A percentile compares a stretch with the other conserved stretches of the same genome.
These are phyloP conservation scores for Starmera dryadoides DNA, from an alignment of 805 yeast genomes.

Conservation along the genomic window DNA sequence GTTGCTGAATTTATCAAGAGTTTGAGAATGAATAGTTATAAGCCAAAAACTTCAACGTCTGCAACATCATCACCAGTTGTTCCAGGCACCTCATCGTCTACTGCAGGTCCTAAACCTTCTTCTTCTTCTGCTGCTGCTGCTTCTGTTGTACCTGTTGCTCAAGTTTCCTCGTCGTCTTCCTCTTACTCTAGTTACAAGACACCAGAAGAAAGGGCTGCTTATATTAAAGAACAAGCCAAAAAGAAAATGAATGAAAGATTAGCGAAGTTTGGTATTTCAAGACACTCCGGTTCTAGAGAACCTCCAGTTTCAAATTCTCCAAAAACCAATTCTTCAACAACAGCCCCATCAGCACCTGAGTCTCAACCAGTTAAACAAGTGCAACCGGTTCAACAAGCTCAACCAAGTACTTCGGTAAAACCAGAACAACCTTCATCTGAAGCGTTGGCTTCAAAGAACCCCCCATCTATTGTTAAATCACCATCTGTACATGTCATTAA, in stretches of 20 bases:
- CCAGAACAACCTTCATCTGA: too few relatives aligned
- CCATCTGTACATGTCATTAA: slow-evolving; percentile 1
- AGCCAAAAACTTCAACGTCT: slow-evolving; percentile 1
- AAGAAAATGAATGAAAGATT: slow-evolving; percentile 80
- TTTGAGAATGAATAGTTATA: slow-evolving; percentile 28
- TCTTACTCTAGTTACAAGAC: slow-evolving; percentile 28
- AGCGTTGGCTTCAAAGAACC: slow-evolving; percentile 5
- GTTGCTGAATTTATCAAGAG: slow-evolving; percentile 57
- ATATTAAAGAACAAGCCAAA: slow-evolving; percentile 74
- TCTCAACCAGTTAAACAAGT: neutral
- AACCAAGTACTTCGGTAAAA: slow-evolving; percentile 3
- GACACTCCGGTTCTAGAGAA: slow-evolving; percentile 14
- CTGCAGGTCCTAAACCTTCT: slow-evolving; percentile 8
- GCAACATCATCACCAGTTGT: neutral
- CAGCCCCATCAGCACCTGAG: slow-evolving; percentile 13
- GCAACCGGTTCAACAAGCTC: slow-evolving; percentile 7
- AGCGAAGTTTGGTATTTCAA: slow-evolving; percentile 68
- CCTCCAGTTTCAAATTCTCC: slow-evolving; percentile 9
- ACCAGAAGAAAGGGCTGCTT: slow-evolving; percentile 69
- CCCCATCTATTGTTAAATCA: slow-evolving; percentile 1
- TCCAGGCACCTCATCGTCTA: slow-evolving; percentile 2
- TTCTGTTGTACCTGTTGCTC: slow-evolving; percentile 11
- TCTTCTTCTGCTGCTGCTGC: slow-evolving; percentile 13
- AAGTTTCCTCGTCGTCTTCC: slow-evolving; percentile 15
- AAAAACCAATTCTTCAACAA: neutral